A percentile compares a stretch with the other conserved stretches of the same genome.
Evolutionary conservation across 2,329 filamentous ascomycete genomes (phyloP).

Genomic region (Colletotrichum sp.): DNA sequence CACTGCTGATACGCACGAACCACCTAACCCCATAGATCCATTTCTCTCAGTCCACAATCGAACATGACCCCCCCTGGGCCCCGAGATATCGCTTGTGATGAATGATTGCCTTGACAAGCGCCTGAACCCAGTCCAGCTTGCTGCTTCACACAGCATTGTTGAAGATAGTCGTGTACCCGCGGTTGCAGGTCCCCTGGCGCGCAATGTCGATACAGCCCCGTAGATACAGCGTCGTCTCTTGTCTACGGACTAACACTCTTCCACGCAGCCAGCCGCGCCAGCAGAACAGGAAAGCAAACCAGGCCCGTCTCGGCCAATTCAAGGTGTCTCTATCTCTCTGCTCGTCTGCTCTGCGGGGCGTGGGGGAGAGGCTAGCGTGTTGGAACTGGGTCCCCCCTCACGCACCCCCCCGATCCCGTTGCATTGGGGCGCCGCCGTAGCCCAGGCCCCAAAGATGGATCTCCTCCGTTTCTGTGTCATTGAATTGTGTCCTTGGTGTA

Average conservation of each 20-base stretch:
- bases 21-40: not conserved
- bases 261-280: not conserved
- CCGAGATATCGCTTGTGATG: not conserved
- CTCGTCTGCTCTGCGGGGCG: slow-evolving; percentile 1
- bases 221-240: not conserved
- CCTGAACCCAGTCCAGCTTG: not conserved
- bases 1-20: slow-evolving; percentile 12
- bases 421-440: slow-evolving; percentile 8
- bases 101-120: not conserved
- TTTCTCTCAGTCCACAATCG: not conserved
- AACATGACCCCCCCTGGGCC: not conserved
- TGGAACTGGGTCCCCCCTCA: not conserved
- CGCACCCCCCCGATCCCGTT: slow-evolving; percentile 5
- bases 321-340: not conserved
- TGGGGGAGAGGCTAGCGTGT: slow-evolving; percentile 5
- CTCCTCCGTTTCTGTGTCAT: slow-evolving; percentile 16
- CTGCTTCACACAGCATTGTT: not conserved
- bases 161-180: not conserved
- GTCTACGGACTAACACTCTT: not conserved
- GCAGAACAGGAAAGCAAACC: not conserved
- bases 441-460: not conserved
- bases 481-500: slow-evolving; percentile 10
- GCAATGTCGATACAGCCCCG: fast-evolving
- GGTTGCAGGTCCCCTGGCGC: not conserved
- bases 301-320: not conserved